These are phyloP conservation scores for Centella asiatica DNA, from an alignment of 129 eudicot species.

Conservation along the genomic window DNA sequence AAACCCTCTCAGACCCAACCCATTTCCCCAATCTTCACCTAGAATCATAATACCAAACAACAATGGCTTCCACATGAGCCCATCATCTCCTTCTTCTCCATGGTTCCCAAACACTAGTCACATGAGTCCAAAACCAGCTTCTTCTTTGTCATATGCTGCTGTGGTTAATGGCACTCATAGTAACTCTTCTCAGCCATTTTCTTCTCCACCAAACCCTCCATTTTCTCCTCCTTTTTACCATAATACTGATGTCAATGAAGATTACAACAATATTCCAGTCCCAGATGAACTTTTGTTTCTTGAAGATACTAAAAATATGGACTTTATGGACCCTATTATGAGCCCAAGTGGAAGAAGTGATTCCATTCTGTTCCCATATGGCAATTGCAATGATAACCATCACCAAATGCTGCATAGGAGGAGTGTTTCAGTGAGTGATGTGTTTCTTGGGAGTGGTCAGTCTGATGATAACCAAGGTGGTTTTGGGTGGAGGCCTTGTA, in stretches of 20 bases:
- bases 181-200: neutral
- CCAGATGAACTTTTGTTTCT: conserved; percentile 5
- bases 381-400: conserved; percentile 20
- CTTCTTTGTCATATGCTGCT: conserved; percentile 59
- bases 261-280: neutral
- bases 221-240: neutral
- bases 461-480: conserved; percentile 15
- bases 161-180: conserved; percentile 41
- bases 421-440: conserved; percentile 83
- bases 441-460: conserved; percentile 23
- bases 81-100: conserved; percentile 57
- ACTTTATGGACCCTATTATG: conserved; percentile 1
- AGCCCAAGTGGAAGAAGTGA: conserved; percentile 19
- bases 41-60: conserved; percentile 49
- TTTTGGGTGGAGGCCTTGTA: conserved; percentile 86
- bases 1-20: conserved; percentile 27
- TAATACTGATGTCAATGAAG: neutral
- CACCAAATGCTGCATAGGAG: conserved; percentile 51
- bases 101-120: conserved; percentile 28
- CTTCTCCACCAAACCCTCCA: neutral
- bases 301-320: neutral
- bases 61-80: conserved; percentile 51
- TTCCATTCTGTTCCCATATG: conserved; percentile 8
- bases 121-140: conserved; percentile 16
- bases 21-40: conserved; percentile 40